Base-by-base conservation (phyloP, 2,329 filamentous ascomycete genomes). In the Rhexocercosporidium sp. region DNA sequence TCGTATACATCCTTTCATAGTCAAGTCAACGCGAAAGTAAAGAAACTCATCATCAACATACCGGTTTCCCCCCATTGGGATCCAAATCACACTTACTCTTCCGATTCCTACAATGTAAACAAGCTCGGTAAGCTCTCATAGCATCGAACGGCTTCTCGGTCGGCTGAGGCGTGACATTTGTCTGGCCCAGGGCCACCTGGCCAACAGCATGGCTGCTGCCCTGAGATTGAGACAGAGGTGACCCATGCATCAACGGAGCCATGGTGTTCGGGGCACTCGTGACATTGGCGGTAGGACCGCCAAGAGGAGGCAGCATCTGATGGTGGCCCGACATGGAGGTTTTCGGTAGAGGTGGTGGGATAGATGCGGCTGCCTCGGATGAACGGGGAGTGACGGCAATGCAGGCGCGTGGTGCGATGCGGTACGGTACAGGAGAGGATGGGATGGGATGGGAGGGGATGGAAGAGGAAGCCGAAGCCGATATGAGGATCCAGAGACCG, bases 1-100 rank as follows among this genome's bases (percentile, higher is more conserved):
- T 29, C 22, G 29, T 14, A 7, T 11, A 27, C 25, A 49, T 49
- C 8, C 59, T 20, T 16, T 16, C 60, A 64, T 25, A 41, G 25
- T 22, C 18, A 27, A 22, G 31, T 22, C 31, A 54, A 60, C 53
- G 14, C 12, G 12, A 47, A 34, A 16, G 29, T 12, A 18, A 12
- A 44, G 16, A 22, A 47, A 47, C 1, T 9, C 4, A 37, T n/a
- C 7, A 5, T 34, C 11, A 12, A 73, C 75, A 73, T 59, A 77
- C 76, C 22, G 76, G 76, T 51, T 73, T 70, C 3, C 76, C 76
- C 3, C 59, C 61, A 67, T 77, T 77, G 14, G 71, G 47, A 61
- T 76, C 75, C 51, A 77, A 67, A 68, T 77, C 74, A 68, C 76
- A 77, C 54, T 75, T 76, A 64, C 74, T 76, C 66, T 77, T 77